phyloP scores from a whole-genome alignment of 192 early-diverging fungal genomes.

The Coemansia sp. region DNA sequence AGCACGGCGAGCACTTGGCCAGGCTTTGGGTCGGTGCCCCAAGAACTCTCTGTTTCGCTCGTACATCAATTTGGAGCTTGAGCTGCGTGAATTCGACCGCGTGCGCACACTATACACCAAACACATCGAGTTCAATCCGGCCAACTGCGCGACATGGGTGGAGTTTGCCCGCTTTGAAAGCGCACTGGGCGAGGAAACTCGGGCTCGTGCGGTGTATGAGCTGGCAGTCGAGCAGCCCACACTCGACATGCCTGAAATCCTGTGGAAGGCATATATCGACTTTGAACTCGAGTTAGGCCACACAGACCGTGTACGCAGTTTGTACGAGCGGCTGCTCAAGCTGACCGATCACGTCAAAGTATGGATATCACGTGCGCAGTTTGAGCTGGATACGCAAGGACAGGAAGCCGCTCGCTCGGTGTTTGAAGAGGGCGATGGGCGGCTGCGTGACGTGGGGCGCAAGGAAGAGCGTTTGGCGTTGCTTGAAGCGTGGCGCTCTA shows the following conservation, averaged over 20 bases:
- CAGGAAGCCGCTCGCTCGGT: slow-evolving; percentile 62
- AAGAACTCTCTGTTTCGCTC: slow-evolving; percentile 93
- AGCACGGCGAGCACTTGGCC: slow-evolving; percentile 81
- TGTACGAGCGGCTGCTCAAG: slow-evolving; percentile 85
- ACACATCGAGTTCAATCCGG: slow-evolving; percentile 84
- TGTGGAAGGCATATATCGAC: slow-evolving; percentile 99
- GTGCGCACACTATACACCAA: slow-evolving; percentile 88
- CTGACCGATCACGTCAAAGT: slow-evolving; percentile 96
- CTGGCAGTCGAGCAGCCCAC: slow-evolving; percentile 85
- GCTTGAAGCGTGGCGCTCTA: slow-evolving; percentile 87
- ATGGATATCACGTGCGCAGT: slow-evolving; percentile 91
- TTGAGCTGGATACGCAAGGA: slow-evolving; percentile 66
- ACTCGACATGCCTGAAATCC: slow-evolving; percentile 96
- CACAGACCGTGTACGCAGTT: slow-evolving; percentile 67
- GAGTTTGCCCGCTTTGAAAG: slow-evolving; percentile 92
- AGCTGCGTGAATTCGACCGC: slow-evolving; percentile 92
- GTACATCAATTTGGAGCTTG: slow-evolving; percentile 94
- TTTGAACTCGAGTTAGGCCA: slow-evolving; percentile 87
- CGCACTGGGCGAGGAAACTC: slow-evolving; percentile 81
- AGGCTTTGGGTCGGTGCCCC: slow-evolving; percentile 79
- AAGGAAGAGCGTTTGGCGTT: slow-evolving; percentile 77
- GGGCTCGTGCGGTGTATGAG: slow-evolving; percentile 86
- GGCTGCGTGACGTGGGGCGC: slow-evolving; percentile 65
- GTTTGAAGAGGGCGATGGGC: slow-evolving; percentile 73
- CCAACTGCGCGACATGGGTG: slow-evolving; percentile 93